Evolutionary conservation across 148 eudicot genomes (phyloP).

Genomic region (Rheum nobile): DNA sequence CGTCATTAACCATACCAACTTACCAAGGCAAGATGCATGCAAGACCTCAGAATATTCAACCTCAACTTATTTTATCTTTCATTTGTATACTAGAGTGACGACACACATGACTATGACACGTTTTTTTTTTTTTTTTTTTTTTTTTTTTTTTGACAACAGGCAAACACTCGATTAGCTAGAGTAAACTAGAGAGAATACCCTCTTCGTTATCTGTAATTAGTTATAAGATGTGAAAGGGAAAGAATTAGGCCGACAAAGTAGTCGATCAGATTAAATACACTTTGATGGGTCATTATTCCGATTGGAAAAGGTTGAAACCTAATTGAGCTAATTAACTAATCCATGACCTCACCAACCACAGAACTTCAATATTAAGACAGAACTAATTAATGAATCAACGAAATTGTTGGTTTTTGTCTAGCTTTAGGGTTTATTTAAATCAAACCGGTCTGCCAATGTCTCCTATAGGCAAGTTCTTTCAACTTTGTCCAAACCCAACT

Average conservation of each 20-base stretch:
- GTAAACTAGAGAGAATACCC: too few species aligned
- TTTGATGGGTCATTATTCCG: too few species aligned
- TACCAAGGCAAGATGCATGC: background rate
- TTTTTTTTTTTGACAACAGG: too few species aligned
- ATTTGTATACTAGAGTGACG: background rate
- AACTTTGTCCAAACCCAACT: background rate
- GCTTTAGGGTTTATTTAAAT: background rate
- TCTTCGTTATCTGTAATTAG: background rate
- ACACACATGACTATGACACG: too few species aligned
- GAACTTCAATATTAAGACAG: background rate
- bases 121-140: too few species aligned
- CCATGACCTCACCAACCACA: conserved; percentile 3
- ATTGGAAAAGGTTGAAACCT: background rate
- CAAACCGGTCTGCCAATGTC: background rate
- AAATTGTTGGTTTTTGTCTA: background rate
- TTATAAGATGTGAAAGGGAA: background rate
- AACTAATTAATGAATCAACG: background rate
- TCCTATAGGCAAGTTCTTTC: background rate
- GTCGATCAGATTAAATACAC: background rate
- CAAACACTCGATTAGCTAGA: too few species aligned
- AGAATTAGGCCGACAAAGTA: background rate
- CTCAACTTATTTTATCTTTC: background rate
- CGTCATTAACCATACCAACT: background rate
- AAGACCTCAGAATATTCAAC: background rate
- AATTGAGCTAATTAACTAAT: background rate